Evolutionary conservation across 129 eudicot genomes (phyloP).

Genomic region (Heracleum sosnowskyi): DNA sequence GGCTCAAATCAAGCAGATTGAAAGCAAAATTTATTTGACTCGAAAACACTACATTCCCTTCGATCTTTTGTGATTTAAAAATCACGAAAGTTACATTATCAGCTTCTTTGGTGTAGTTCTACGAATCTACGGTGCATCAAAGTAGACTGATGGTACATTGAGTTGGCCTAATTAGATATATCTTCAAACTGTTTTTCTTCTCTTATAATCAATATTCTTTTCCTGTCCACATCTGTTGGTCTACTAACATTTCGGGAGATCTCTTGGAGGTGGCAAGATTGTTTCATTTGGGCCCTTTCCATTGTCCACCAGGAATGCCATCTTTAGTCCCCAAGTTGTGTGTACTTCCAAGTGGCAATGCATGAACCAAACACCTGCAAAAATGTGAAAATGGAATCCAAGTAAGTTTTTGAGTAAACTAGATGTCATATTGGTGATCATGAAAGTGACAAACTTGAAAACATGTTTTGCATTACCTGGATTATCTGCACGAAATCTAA

Average conservation of each 20-base stretch:
- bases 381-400: constrained; percentile 1
- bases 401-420: background rate
- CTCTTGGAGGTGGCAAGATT: constrained; percentile 69
- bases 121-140: background rate
- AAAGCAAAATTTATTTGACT: background rate
- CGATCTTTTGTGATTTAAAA: background rate
- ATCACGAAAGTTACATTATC: background rate
- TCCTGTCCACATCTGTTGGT: background rate
- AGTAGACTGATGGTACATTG: background rate
- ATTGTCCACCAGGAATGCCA: constrained; percentile 79
- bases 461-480: constrained; percentile 37
- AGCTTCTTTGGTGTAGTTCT: background rate
- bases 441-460: background rate
- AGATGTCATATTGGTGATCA: background rate
- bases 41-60: background rate
- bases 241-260: constrained; percentile 63
- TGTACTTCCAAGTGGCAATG: constrained; percentile 86
- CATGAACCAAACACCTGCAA: constrained; percentile 80
- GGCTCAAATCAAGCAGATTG: background rate
- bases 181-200: background rate
- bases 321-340: constrained; percentile 83
- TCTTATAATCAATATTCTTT: background rate
- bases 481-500: constrained; percentile 75
- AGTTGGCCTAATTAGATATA: constrained; percentile 1
- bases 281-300: constrained; percentile 79